phyloP scores from a whole-genome alignment of 2,329 filamentous ascomycete species.

The Pseudogymnoascus verrucosus region DNA sequence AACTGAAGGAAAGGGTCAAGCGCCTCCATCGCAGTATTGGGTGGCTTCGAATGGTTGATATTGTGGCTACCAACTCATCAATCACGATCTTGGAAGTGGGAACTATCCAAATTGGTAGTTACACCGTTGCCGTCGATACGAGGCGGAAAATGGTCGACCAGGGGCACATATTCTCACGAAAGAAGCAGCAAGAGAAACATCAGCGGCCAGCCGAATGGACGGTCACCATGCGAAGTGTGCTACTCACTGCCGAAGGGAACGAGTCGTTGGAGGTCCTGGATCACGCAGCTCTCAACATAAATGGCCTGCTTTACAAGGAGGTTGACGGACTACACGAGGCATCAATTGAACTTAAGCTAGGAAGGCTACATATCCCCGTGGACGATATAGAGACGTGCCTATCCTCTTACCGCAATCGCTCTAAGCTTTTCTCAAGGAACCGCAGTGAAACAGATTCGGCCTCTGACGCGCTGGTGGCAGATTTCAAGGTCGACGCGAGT shows the following conservation, averaged over 20 bases:
- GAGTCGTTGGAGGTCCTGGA: constrained; percentile 86
- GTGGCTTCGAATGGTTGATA: constrained; percentile 82
- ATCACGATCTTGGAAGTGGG: constrained; percentile 74
- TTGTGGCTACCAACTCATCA: constrained; percentile 74
- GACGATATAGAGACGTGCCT: constrained; percentile 69
- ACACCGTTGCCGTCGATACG: constrained; percentile 85
- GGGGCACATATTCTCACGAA: constrained; percentile 78
- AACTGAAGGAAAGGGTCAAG: constrained; percentile 79
- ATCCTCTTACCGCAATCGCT: constrained; percentile 31
- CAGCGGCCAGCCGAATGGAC: constrained; percentile 91
- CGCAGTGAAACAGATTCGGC: constrained; percentile 7
- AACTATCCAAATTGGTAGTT: constrained; percentile 72
- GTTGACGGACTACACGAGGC: constrained; percentile 84
- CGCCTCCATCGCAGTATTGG: constrained; percentile 75
- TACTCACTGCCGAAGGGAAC: constrained; percentile 78
- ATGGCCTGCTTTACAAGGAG: constrained; percentile 80
- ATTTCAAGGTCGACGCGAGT: constrained; percentile 58
- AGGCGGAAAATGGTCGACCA: constrained; percentile 85
- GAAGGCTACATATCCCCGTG: constrained; percentile 80
- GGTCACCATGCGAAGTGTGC: constrained; percentile 71
- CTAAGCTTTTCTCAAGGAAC: constrained; percentile 17
- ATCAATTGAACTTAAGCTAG: constrained; percentile 82
- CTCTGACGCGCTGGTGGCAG: constrained; percentile 60
- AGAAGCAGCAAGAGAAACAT: constrained; percentile 53
- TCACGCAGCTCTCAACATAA: constrained; percentile 78